Percentiles rank a stretch among this genome's conserved stretches.
These are phyloP conservation scores for Phaseolus lunatus DNA, from an alignment of 306 rosid genomes.

Conservation along the genomic window DNA sequence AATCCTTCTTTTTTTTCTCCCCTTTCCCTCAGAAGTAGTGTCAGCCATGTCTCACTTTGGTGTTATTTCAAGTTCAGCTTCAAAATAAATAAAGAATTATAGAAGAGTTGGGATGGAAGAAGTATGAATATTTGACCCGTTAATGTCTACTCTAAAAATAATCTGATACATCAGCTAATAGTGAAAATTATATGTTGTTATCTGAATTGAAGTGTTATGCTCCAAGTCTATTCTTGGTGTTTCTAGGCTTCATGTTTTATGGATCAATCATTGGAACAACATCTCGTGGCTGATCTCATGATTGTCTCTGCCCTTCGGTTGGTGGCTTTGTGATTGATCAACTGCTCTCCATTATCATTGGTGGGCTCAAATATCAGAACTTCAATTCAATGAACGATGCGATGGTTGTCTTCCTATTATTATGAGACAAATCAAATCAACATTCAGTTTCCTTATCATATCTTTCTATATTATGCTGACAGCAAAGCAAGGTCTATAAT, in stretches of 20 bases:
- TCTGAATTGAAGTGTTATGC: not conserved
- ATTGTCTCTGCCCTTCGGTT: slow-evolving; percentile 10
- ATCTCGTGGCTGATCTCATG: not conserved
- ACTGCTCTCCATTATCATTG: slow-evolving; percentile 43
- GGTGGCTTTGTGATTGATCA: slow-evolving; percentile 36
- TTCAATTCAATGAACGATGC: slow-evolving; percentile 41
- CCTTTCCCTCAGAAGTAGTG: not conserved
- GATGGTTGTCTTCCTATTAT: slow-evolving; percentile 22
- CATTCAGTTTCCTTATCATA: slow-evolving; percentile 22
- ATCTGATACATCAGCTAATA: not conserved
- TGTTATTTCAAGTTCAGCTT: not conserved
- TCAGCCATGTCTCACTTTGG: not conserved
- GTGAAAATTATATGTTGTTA: not conserved
- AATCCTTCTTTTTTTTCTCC: not conserved
- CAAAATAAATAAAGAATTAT: not conserved
- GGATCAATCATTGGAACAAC: not conserved
- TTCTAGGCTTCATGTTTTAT: not conserved
- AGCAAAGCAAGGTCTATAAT: slow-evolving; percentile 39
- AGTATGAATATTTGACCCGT: not conserved
- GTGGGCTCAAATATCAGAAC: slow-evolving; percentile 35
- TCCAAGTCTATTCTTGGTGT: slow-evolving; percentile 12
- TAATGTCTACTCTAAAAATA: slow-evolving; percentile 4
- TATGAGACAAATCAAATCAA: slow-evolving; percentile 35
- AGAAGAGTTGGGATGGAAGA: not conserved
- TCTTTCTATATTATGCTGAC: slow-evolving; percentile 39